A percentile compares a stretch with the other conserved stretches of the same genome.
Conservation (phyloP, 108 stramenopile species). For the Epipyxis sp. region DNA sequence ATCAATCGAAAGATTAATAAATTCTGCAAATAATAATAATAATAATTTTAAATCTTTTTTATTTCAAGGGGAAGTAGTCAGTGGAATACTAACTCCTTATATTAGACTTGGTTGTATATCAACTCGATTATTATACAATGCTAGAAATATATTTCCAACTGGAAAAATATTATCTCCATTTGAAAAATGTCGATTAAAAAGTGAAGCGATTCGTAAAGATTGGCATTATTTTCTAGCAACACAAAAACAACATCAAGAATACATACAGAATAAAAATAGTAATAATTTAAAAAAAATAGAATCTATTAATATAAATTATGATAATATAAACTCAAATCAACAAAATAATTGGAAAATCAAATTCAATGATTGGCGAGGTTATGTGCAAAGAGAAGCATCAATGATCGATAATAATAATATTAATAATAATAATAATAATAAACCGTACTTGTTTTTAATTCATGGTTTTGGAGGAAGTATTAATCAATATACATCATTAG, state of each 20-base stretch:
- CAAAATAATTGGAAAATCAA: background rate
- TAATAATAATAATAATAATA: slow-evolving; percentile 27
- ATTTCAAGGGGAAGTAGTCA: background rate
- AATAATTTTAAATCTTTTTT: too few relatives aligned
- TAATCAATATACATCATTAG: slow-evolving; percentile 39
- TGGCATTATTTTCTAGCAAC: background rate
- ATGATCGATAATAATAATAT: background rate
- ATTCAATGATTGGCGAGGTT: background rate
- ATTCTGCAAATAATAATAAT: too few relatives aligned
- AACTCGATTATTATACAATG: background rate
- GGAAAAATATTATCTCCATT: background rate
- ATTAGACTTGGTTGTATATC: background rate
- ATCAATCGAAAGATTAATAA: too few relatives aligned
- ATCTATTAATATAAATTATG: too few relatives aligned
- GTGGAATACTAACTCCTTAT: background rate
- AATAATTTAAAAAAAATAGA: too few relatives aligned
- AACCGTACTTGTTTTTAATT: slow-evolving; percentile 39
- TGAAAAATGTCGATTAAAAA: too few relatives aligned
- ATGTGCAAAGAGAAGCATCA: background rate
- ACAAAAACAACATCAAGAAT: background rate
- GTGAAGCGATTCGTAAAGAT: background rate
- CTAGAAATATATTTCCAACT: too few relatives aligned
- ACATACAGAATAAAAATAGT: too few relatives aligned
- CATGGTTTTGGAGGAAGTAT: slow-evolving; percentile 49
- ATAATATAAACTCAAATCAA: too few relatives aligned